Evolutionary conservation across 1,139 yeast genomes (phyloP).

Genomic region (Komagataea norvegica): DNA sequence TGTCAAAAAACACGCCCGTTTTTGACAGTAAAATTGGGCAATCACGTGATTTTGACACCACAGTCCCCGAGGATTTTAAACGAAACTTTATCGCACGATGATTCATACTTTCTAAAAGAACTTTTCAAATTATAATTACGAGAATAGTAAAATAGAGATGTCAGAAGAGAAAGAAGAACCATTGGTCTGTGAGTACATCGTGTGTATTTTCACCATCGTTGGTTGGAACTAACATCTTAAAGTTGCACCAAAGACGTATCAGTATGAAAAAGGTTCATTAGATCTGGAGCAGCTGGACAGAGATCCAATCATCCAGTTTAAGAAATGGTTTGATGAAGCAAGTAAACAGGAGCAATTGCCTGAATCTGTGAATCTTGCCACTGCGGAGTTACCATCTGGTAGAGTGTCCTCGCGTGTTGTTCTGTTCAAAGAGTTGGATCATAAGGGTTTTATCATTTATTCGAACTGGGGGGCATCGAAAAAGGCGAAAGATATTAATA

Average conservation of each 20-base stretch:
- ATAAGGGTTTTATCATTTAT: conserved; percentile 79
- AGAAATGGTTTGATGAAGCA: conserved; percentile 86
- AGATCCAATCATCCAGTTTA: conserved; percentile 75
- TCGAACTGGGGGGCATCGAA: conserved; percentile 90
- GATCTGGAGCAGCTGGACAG: conserved; percentile 46
- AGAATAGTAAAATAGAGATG: conserved; percentile 4
- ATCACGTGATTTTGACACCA: background rate
- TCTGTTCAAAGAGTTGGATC: conserved; percentile 82
- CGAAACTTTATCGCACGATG: no score
- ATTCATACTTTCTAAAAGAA: no score
- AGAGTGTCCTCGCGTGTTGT: conserved; percentile 81
- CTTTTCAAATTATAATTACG: background rate
- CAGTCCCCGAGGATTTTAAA: background rate
- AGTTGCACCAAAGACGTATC: conserved; percentile 85
- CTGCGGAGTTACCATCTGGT: conserved; percentile 85
- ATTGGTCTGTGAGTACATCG: conserved; percentile 15
- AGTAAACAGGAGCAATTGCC: conserved; percentile 53
- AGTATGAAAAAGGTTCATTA: conserved; percentile 68
- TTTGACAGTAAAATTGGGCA: no score
- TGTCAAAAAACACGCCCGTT: background rate
- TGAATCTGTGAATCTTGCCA: conserved; percentile 76
- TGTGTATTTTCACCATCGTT: no score
- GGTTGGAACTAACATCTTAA: conserved; percentile 1
- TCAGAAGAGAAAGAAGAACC: conserved; percentile 14
- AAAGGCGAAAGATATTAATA: conserved; percentile 63